These are phyloP conservation scores for Aspergillus latus DNA, from an alignment of 2,329 filamentous ascomycete species.

Conservation along the genomic window DNA sequence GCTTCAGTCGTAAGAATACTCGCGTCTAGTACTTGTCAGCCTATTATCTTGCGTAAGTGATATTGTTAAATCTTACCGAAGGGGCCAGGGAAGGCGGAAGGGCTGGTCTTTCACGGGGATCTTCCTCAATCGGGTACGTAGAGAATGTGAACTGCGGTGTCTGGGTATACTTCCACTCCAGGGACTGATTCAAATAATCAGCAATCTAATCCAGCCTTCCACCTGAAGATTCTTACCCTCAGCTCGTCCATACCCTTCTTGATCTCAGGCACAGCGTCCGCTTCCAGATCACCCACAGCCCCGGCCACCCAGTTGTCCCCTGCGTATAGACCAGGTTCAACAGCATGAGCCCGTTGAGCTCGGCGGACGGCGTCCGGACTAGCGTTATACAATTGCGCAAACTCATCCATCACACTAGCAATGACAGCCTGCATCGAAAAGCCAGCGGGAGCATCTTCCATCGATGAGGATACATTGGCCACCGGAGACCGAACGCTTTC, in stretches of 20 bases:
- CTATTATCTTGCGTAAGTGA: background rate
- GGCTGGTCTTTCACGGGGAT: conserved; percentile 57
- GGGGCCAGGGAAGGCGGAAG: conserved; percentile 51
- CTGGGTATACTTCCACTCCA: conserved; percentile 75
- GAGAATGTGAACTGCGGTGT: conserved; percentile 80
- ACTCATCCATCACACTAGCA: conserved; percentile 62
- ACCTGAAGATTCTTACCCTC: conserved; percentile 46
- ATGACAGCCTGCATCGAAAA: conserved; percentile 52
- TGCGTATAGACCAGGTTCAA: conserved; percentile 33
- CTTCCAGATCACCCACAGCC: conserved; percentile 53
- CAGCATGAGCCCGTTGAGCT: conserved; percentile 34
- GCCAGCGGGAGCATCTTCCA: conserved; percentile 44
- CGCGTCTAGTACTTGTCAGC: conserved; percentile 34
- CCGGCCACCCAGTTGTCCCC: conserved; percentile 41
- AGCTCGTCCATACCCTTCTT: conserved; percentile 59
- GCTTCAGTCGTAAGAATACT: conserved; percentile 42
- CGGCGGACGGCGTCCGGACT: conserved; percentile 34
- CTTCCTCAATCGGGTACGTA: conserved; percentile 58
- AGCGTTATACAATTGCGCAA: conserved; percentile 64
- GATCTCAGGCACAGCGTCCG: conserved; percentile 53
- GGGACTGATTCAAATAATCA: conserved; percentile 31
- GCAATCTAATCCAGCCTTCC: background rate
- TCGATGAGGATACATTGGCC: conserved; percentile 67
- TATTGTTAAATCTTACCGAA: conserved; percentile 39
- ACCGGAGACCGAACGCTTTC: conserved; percentile 87